These are phyloP conservation scores for Penicillium flavigenum DNA, from an alignment of 495 filamentous ascomycete genomes.

Conservation along the genomic window DNA sequence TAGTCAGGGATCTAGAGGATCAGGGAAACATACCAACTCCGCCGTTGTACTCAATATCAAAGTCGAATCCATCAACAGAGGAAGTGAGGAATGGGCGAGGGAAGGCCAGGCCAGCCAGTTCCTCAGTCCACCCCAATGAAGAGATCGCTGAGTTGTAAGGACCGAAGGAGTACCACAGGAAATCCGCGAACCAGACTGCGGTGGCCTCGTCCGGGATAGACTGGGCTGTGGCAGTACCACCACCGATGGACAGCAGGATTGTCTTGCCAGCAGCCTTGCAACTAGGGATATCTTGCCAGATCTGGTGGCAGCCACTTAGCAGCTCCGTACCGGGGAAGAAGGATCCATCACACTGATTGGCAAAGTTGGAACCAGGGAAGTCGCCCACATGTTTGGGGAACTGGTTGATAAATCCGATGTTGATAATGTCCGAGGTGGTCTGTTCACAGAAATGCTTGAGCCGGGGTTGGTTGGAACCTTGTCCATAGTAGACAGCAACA, in stretches of 20 bases:
- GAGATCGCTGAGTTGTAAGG: slow-evolving; percentile 28
- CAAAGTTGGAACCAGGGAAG: slow-evolving; percentile 63
- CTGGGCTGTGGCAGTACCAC: slow-evolving; percentile 45
- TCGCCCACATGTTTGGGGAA: slow-evolving; percentile 58
- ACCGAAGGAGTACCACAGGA: slow-evolving; percentile 65
- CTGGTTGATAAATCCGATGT: slow-evolving; percentile 61
- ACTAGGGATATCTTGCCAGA: slow-evolving; percentile 58
- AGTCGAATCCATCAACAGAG: slow-evolving; percentile 70
- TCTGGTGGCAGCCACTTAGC: slow-evolving; percentile 52
- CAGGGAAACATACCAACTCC: slow-evolving; percentile 42
- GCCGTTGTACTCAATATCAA: slow-evolving; percentile 59
- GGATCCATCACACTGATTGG: slow-evolving; percentile 59
- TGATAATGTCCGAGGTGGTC: slow-evolving; percentile 62
- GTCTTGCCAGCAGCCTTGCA: slow-evolving; percentile 68
- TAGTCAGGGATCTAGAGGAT: slow-evolving; percentile 2
- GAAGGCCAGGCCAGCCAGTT: slow-evolving; percentile 1
- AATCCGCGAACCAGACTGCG: slow-evolving; percentile 54
- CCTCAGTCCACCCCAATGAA: background rate
- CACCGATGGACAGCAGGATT: slow-evolving; percentile 65
- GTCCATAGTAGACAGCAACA: slow-evolving; percentile 64
- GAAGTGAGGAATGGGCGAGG: slow-evolving; percentile 62
- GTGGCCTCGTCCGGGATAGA: slow-evolving; percentile 31
- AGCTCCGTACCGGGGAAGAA: slow-evolving; percentile 40
- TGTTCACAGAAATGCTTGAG: slow-evolving; percentile 60
- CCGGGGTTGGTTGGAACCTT: slow-evolving; percentile 45